A percentile compares a stretch with the other conserved stretches of the same genome.
phyloP scores from a whole-genome alignment of 163 green algal genomes.

The Prototheca wickerhamii region DNA sequence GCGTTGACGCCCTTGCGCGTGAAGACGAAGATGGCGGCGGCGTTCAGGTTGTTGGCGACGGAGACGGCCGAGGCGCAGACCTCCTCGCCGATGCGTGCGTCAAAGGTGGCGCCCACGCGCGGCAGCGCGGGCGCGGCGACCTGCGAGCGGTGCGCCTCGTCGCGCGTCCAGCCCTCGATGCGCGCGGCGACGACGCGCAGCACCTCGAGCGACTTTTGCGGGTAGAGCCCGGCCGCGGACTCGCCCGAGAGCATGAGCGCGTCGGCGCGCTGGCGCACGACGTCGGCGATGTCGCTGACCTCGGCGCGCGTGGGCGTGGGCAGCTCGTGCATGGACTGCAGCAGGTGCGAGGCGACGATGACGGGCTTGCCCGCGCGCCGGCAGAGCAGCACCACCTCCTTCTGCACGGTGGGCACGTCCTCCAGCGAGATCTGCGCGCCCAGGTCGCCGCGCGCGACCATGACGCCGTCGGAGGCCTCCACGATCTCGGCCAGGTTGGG shows the following conservation, averaged over 20 bases:
- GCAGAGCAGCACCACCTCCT: constrained; percentile 57
- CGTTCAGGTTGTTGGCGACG: constrained; percentile 55
- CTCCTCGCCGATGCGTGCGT: constrained; percentile 44
- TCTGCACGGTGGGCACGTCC: constrained; percentile 68
- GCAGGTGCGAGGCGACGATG: constrained; percentile 70
- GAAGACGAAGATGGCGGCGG: constrained; percentile 71
- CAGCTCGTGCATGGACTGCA: constrained; percentile 72
- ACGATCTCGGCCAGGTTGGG: constrained; percentile 53
- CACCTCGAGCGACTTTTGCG: constrained; percentile 55
- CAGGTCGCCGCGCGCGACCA: constrained; percentile 63
- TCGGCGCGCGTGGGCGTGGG: constrained; percentile 71
- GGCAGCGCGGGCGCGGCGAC: constrained; percentile 45
- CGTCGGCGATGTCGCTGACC: constrained; percentile 66
- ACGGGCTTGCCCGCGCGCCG: constrained; percentile 57
- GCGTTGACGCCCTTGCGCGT: constrained; percentile 72
- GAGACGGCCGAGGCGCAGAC: constrained; percentile 47
- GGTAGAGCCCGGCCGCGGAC: constrained; percentile 56
- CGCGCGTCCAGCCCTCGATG: constrained; percentile 52
- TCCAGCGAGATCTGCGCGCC: constrained; percentile 63
- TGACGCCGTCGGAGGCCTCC: constrained; percentile 49
- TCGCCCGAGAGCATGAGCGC: constrained; percentile 75
- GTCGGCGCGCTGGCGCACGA: constrained; percentile 62
- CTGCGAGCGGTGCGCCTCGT: constrained; percentile 9
- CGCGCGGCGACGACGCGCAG: constrained; percentile 45
- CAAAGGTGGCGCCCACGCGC: constrained; percentile 23